Conservation (phyloP, 768 basidiomycete genomes). For the Lentinula guzmanii region DNA sequence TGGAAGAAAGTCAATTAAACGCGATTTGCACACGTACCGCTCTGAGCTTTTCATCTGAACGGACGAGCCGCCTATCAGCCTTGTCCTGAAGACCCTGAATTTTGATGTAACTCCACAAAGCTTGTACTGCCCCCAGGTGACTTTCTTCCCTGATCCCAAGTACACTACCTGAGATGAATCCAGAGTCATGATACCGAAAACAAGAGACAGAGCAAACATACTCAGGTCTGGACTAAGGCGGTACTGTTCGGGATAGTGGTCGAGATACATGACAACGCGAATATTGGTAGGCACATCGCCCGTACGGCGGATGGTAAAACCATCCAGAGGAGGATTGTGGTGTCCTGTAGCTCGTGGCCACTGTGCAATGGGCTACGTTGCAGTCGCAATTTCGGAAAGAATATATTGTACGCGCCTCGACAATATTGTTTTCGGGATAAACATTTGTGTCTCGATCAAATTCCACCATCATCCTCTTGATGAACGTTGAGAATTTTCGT, state of each 20-base stretch:
- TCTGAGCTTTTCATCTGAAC: slow-evolving; percentile 61
- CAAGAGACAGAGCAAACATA: slow-evolving; percentile 20
- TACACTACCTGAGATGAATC: slow-evolving; percentile 39
- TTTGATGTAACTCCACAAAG: slow-evolving; percentile 92
- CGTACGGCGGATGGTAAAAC: slow-evolving; percentile 77
- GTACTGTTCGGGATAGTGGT: slow-evolving; percentile 84
- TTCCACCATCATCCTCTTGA: slow-evolving; percentile 82
- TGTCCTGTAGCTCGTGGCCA: slow-evolving; percentile 56
- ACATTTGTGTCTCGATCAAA: slow-evolving; percentile 77
- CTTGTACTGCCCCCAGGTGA: slow-evolving; percentile 71
- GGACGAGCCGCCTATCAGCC: slow-evolving; percentile 64
- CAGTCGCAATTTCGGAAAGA: neutral
- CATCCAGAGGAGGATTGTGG: slow-evolving; percentile 66
- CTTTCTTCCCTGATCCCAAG: slow-evolving; percentile 84
- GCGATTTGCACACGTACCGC: slow-evolving; percentile 34
- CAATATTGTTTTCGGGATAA: slow-evolving; percentile 82
- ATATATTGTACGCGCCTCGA: slow-evolving; percentile 56
- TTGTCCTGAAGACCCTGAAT: slow-evolving; percentile 79
- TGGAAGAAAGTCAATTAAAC: neutral
- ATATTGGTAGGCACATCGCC: slow-evolving; percentile 76
- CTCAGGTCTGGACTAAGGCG: slow-evolving; percentile 74
- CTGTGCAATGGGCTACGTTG: slow-evolving; percentile 23
- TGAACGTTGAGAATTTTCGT: slow-evolving; percentile 80
- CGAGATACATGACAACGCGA: slow-evolving; percentile 80
- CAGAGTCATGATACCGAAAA: slow-evolving; percentile 2